phyloP scores from a whole-genome alignment of 176 grass and related monocot genomes.

The Triticum monococcum region DNA sequence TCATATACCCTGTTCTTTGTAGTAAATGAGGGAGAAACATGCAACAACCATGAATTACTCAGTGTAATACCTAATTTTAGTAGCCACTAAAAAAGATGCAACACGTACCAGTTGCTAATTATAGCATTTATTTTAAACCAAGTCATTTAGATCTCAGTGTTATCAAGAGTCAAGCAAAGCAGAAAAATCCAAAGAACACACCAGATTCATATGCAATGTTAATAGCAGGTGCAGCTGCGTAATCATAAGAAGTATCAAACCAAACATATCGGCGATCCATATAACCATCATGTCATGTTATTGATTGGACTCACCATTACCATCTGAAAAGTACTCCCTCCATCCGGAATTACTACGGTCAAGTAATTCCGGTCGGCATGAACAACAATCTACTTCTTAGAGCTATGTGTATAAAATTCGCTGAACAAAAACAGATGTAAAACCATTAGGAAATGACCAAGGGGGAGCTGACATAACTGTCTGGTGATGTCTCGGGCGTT shows the following conservation, averaged over 20 bases:
- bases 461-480: conserved; percentile 37
- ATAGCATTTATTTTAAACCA: too few species aligned
- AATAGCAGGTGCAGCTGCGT: not conserved
- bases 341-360: too few species aligned
- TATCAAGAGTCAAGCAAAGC: too few species aligned
- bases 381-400: not conserved
- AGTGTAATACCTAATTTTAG: not conserved
- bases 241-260: conserved; percentile 2
- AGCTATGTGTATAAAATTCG: not conserved
- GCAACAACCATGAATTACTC: not conserved
- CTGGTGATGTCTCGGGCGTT: conserved; percentile 27
- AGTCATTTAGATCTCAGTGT: too few species aligned
- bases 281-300: not conserved
- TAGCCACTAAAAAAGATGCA: conserved; percentile 19
- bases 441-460: not conserved
- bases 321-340: not conserved
- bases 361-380: not conserved
- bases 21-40: not conserved
- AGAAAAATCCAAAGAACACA: not conserved
- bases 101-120: not conserved
- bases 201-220: not conserved
- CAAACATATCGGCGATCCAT: conserved; percentile 2
- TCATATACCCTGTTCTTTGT: not conserved
- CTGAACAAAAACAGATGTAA: not conserved
- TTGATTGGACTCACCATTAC: not conserved